Conservation (phyloP, 345 rosid species). For the Camelina neglecta region DNA sequence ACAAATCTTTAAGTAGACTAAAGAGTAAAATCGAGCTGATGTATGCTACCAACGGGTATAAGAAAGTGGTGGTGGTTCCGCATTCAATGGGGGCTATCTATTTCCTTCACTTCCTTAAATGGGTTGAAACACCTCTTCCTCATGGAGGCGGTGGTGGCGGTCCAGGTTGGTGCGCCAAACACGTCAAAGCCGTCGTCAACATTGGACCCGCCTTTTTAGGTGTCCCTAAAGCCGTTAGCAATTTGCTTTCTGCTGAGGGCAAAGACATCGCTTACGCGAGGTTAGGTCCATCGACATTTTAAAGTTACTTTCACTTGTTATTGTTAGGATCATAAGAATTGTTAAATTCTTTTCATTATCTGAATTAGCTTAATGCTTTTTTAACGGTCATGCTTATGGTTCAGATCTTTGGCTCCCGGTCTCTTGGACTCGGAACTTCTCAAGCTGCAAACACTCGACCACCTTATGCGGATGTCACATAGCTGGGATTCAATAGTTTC, state of each 20-base stretch:
- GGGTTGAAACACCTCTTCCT: conserved; percentile 74
- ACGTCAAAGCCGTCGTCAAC: conserved; percentile 72
- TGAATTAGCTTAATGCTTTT: not conserved
- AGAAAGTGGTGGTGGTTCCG: conserved; percentile 83
- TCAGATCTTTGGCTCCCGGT: conserved; percentile 63
- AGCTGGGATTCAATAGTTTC: conserved; percentile 79
- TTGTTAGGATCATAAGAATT: not conserved
- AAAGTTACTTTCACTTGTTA: not conserved
- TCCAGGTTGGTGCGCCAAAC: conserved; percentile 67
- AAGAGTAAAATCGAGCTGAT: conserved; percentile 79
- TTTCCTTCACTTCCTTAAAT: conserved; percentile 84
- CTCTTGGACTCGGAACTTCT: conserved; percentile 57
- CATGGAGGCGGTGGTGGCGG: conserved; percentile 75
- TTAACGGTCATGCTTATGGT: conserved; percentile 11
- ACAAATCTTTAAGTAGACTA: conserved; percentile 71
- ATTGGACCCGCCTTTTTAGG: conserved; percentile 73
- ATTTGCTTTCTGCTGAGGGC: conserved; percentile 62
- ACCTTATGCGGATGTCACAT: conserved; percentile 61
- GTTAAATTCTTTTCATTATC: not conserved
- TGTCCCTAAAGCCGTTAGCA: conserved; percentile 66
- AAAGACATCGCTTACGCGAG: conserved; percentile 62
- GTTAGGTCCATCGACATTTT: conserved; percentile 35
- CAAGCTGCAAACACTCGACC: conserved; percentile 64
- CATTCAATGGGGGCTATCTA: conserved; percentile 81
- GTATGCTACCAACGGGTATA: conserved; percentile 59